Base-by-base conservation (phyloP, 2,329 filamentous ascomycete genomes). In the Cytospora schulzeri region DNA sequence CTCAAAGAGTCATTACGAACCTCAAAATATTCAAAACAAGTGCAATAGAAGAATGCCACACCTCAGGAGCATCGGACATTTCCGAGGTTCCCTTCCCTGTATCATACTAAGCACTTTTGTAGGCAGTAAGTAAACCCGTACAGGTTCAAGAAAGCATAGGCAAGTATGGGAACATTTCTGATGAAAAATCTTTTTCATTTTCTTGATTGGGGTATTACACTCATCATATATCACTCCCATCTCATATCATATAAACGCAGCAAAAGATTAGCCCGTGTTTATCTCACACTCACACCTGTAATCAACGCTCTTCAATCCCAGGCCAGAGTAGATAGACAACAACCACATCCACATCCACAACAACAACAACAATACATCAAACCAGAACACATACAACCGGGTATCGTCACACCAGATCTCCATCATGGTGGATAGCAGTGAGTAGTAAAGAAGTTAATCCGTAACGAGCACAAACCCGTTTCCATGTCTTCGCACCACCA, bases 371-470 rank as follows among this genome's bases (percentile, higher is more conserved):
- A 45, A 45, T 22, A 45, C n/a, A 45, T 45, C 41, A 45, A 19
- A 48, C 45, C n/a, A 48, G n/a, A 48, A 22, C n/a, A 48, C 29
- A 60, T 51, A 31, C 58, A 59, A 48, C 64, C 51, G 64, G 64
- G 64, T 66, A 66, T 66, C 64, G 56, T 66, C 64, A 51, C 60
- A 63, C 55, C 35, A 55, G 22, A 41, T 55, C 33, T 50, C 58
- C 63, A 31, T 45, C 41, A 26, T 57, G 51, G 55, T 54, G 31
- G 45, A 62, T 55, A 58, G 54, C 51, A 22, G 55, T 62, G 53
- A 63, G 28, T 26, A 29, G 45, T 45, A 55, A 24, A 38, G 33
- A 41, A 31, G 35, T 45, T 29, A 24, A 22, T 60, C 50, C 62
- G n/a, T n/a, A 38, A 31, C 9, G 51, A 53, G 56, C 62, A 55